phyloP scores from a whole-genome alignment of 306 rosid genomes.

The Ceratonia siliqua region DNA sequence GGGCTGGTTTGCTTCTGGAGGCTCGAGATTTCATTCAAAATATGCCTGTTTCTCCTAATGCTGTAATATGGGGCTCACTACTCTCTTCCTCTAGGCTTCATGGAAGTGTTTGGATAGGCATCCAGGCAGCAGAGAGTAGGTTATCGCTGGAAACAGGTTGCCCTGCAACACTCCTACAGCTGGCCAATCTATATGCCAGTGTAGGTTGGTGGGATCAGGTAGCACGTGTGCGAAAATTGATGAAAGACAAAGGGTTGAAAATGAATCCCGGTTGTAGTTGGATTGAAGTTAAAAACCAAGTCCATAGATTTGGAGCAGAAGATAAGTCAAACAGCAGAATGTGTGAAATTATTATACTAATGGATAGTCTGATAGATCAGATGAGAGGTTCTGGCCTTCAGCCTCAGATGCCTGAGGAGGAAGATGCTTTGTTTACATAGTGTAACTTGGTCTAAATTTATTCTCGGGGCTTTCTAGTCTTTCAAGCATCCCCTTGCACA shows the following conservation, averaged over 20 bases:
- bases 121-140: conserved; percentile 76
- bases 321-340: conserved; percentile 55
- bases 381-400: conserved; percentile 50
- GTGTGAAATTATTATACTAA: conserved; percentile 43
- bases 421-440: conserved; percentile 26
- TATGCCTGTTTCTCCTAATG: conserved; percentile 77
- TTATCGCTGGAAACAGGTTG: conserved; percentile 64
- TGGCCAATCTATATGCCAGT: conserved; percentile 76
- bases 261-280: conserved; percentile 78
- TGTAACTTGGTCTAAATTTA: neutral
- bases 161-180: conserved; percentile 65
- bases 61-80: conserved; percentile 85
- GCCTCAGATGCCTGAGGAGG: conserved; percentile 40
- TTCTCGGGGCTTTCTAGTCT: neutral
- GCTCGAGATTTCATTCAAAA: conserved; percentile 60
- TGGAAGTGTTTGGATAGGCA: conserved; percentile 68
- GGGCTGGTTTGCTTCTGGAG: conserved; percentile 72
- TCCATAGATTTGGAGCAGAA: conserved; percentile 70
- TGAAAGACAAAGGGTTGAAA: conserved; percentile 74
- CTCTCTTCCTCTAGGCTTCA: conserved; percentile 75
- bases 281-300: conserved; percentile 62
- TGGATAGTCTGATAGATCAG: conserved; percentile 63
- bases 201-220: conserved; percentile 64
- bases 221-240: conserved; percentile 56
- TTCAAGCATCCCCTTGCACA: conserved; percentile 24